Conservation (phyloP, 2,329 filamentous ascomycete genomes). For the Pseudocercospora ulei region DNA sequence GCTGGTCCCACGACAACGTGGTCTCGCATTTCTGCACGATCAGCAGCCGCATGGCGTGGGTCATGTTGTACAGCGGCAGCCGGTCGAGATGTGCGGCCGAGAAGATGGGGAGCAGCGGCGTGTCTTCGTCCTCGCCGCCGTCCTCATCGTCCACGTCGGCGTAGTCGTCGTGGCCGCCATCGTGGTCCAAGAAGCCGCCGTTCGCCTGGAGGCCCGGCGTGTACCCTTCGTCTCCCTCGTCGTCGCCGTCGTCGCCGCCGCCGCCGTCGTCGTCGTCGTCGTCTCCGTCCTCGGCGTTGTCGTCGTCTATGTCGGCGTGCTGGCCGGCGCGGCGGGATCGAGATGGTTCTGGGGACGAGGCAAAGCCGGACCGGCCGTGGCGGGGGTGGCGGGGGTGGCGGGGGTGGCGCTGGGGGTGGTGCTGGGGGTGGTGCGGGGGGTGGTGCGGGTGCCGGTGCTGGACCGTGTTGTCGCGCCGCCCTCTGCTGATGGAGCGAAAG, state of each 20-base stretch:
- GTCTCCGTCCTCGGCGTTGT: too few relatives aligned
- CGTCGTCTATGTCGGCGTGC: conserved; percentile 18
- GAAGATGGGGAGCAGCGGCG: conserved; percentile 64
- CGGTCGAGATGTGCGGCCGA: conserved; percentile 70
- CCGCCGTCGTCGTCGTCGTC: too few relatives aligned
- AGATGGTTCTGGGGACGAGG: conserved; percentile 25
- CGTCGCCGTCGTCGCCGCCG: conserved; percentile 21
- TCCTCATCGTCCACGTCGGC: conserved; percentile 37
- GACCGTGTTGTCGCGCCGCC: conserved; percentile 18
- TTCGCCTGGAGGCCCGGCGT: conserved; percentile 18
- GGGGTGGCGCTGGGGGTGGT: conserved; percentile 6
- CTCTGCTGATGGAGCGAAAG: conserved; percentile 25
- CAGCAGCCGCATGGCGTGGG: conserved; percentile 77
- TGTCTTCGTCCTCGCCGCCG: conserved; percentile 40
- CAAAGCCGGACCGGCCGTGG: conserved; percentile 19
- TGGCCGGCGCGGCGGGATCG: conserved; percentile 24
- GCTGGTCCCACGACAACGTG: conserved; percentile 84
- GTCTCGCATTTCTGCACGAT: conserved; percentile 82
- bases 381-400: not conserved
- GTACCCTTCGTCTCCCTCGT: conserved; percentile 22
- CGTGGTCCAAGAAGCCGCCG: conserved; percentile 19
- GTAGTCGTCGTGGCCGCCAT: conserved; percentile 30
- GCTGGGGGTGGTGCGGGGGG: conserved; percentile 10
- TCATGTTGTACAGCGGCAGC: conserved; percentile 80
- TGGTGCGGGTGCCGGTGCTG: conserved; percentile 12